These are phyloP conservation scores for Pulveroboletus sp. DNA, from an alignment of 768 basidiomycete species.

Conservation along the genomic window DNA sequence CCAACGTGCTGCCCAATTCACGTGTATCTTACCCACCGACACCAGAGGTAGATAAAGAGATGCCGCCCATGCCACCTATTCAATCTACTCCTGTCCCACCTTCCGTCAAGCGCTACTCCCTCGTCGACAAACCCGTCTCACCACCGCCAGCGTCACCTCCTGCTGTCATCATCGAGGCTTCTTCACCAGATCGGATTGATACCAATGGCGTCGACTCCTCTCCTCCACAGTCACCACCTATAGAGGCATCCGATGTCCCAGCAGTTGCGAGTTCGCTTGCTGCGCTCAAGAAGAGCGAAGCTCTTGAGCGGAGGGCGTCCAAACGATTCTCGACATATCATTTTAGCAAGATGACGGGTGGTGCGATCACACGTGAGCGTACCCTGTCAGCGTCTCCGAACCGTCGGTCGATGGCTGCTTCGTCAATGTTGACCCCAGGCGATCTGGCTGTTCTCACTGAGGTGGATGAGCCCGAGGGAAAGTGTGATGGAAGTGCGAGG, in stretches of 20 bases:
- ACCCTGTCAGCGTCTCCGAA: slow-evolving; percentile 47
- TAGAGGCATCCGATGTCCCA: slow-evolving; percentile 42
- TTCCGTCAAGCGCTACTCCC: slow-evolving; percentile 71
- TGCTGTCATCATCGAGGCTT: slow-evolving; percentile 42
- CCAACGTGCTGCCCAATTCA: background rate
- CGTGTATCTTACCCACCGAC: slow-evolving; percentile 14
- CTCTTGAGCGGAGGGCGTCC: slow-evolving; percentile 85
- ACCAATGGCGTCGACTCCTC: slow-evolving; percentile 24
- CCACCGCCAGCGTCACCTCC: slow-evolving; percentile 39
- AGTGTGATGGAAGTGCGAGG: slow-evolving; percentile 13
- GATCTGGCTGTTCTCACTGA: slow-evolving; percentile 73
- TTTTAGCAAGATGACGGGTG: slow-evolving; percentile 86
- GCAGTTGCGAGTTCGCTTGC: slow-evolving; percentile 79
- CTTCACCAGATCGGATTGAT: slow-evolving; percentile 22
- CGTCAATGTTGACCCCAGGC: slow-evolving; percentile 57
- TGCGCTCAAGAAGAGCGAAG: slow-evolving; percentile 81
- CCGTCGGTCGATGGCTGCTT: slow-evolving; percentile 62
- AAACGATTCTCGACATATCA: slow-evolving; percentile 96
- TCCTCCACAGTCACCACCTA: slow-evolving; percentile 37
- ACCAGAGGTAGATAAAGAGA: slow-evolving; percentile 20
- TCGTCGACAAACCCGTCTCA: slow-evolving; percentile 64
- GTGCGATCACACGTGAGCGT: slow-evolving; percentile 41
- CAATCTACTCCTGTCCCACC: slow-evolving; percentile 45
- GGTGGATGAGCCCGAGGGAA: slow-evolving; percentile 49
- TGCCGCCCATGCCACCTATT: slow-evolving; percentile 27